A percentile compares a stretch with the other conserved stretches of the same genome.
phyloP scores from a whole-genome alignment of 177 flowering plant genomes.

The Vitis hybrid region DNA sequence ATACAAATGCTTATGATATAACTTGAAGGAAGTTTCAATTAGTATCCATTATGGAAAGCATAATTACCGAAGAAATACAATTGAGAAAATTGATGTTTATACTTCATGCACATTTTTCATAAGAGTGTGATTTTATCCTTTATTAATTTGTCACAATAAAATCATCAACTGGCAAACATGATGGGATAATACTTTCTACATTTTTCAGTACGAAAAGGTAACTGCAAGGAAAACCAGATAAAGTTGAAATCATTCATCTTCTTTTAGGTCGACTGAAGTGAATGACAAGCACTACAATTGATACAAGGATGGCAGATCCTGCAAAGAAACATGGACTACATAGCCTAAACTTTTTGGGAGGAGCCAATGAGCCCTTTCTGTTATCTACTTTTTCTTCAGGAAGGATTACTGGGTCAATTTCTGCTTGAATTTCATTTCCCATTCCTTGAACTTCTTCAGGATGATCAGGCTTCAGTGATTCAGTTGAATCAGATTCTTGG shows the following conservation, averaged over 20 bases:
- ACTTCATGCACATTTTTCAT: background rate
- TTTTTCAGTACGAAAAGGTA: background rate
- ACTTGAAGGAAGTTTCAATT: too few species aligned
- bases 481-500: slow-evolving; percentile 1
- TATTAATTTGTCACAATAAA: background rate
- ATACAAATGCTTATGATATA: too few species aligned
- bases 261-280: slow-evolving; percentile 24
- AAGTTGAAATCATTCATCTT: background rate
- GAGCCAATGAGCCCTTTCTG: background rate
- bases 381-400: background rate
- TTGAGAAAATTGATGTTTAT: too few species aligned
- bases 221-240: background rate
- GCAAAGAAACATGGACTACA: slow-evolving; percentile 23
- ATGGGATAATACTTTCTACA: background rate
- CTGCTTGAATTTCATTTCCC: slow-evolving; percentile 5
- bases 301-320: slow-evolving; percentile 41
- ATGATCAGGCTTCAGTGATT: background rate
- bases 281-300: slow-evolving; percentile 34
- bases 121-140: background rate
- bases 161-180: background rate
- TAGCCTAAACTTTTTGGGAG: slow-evolving; percentile 7
- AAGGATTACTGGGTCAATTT: background rate
- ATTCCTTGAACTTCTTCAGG: slow-evolving; percentile 2
- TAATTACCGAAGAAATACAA: too few species aligned
- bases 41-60: too few species aligned